Evolutionary conservation across 139 green algal species (phyloP), one percentile per base, ranked within the genome.

Genomic region (Asterochloris sp.): DNA sequence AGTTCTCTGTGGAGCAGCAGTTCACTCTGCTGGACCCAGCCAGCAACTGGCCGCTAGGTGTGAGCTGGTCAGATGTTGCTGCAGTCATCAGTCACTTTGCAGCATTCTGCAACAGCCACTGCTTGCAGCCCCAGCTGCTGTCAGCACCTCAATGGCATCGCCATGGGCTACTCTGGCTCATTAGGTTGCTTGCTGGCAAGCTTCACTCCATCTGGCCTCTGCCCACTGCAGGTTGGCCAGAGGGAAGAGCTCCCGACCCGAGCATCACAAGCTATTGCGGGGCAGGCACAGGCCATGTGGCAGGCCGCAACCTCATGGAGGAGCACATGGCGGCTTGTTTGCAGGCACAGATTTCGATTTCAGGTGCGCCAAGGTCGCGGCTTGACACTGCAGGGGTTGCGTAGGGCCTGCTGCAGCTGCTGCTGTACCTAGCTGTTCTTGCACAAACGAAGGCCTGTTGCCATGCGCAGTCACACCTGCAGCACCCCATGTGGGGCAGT

Each of bases 1-100:
- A 88, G 54, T 96, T 94, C 76, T 84, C 85, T 0, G 89, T 89
- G 23, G 88, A 95, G 89, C 92, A 96, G 82, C 91, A 95, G 75
- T 96, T 93, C 80, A 91, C 86, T 19, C 74, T 94, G 80, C 85
- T 92, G n/a, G 84, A 93, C 81, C 83, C 89, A 1, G 74, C 86
- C 12, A 82, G 29, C 1, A 13, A n/a, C 26, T 85, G 75, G 74
- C 82, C 82, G 16, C 11, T 85, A 61, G 81, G 81, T 85, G 19
- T 11, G 71, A 47, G 21, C 29, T 24, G 23, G 24, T 16, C 61
- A 28, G 38, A 6, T 54, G 38, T 54, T 54, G 38, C 4, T 54
- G 38, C 38, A 54, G 38, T 54, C 38, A 54, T 54, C 38, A 54
- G 38, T 54, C 38, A 54, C 38, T 54, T 54, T 54, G 38, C 38